Evolutionary conservation across 257 asterid species (phyloP), one percentile per base, ranked within the genome.

Genomic region (Solanum etuberosum): DNA sequence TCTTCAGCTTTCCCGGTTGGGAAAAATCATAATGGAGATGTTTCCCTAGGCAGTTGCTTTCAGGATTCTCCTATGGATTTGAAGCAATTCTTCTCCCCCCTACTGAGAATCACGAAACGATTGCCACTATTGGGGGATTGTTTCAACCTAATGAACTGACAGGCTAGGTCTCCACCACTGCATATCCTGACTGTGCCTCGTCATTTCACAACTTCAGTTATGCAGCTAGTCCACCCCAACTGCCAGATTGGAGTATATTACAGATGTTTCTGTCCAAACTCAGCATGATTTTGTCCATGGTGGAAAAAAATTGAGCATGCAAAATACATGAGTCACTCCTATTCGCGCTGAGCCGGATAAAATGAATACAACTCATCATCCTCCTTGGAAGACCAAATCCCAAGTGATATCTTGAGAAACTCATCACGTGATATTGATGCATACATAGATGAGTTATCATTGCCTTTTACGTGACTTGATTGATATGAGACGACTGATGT

Each of bases 401-500:
- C 90, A 40, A 83, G 83, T 88, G 89, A 84, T 88, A 46, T 43
- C 73, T 76, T 82, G 80, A 71, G 85, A 23, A 88, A 57, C 90
- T 38, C 90, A 48, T 80, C 86, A 86, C 88, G 90, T 35, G 88
- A 88, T 89, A 83, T 91, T 43, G 90, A 91, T 37, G 92, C 89
- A 31, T 90, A 84, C 89, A 83, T 91, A 23, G 93, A 87, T 6
- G 91, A 89, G 67, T 61, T 93, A 51, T 89, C 95, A 14, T 89
- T 85, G 46, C 90, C 88, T 83, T 84, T 88, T 27, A 21, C 77
- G 86, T 92, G 90, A 54, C 86, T 86, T 87, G 91, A 90, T 80
- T 94, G 80, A 72, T 88, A 89, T 35, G 93, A 90, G 73, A 40
- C 87, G 16, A 88, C 90, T 12, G 96, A 91, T 83, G 89, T 86